phyloP scores from a whole-genome alignment of 352 stramenopile genomes.

The Pelagophyceae sp. region DNA sequence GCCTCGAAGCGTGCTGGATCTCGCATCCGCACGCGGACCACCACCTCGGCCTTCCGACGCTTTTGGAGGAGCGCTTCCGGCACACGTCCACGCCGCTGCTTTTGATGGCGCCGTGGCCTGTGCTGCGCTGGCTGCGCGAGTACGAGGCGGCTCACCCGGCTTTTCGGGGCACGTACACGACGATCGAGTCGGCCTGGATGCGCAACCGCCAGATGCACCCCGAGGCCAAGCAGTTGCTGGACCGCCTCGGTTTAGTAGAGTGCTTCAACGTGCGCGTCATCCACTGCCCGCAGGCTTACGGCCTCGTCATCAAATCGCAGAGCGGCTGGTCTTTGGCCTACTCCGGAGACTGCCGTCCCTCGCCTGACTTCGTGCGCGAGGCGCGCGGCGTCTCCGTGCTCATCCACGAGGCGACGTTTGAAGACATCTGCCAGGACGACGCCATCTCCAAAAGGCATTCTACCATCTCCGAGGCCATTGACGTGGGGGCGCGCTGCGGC shows the following conservation, averaged over 20 bases:
- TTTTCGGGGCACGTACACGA: slow-evolving; percentile 66
- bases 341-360: slow-evolving; percentile 86
- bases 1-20: slow-evolving; percentile 85
- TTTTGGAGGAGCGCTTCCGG: slow-evolving; percentile 62
- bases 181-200: slow-evolving; percentile 71
- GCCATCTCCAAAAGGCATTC: slow-evolving; percentile 85
- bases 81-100: slow-evolving; percentile 51
- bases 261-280: slow-evolving; percentile 49
- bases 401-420: slow-evolving; percentile 95
- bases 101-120: slow-evolving; percentile 75
- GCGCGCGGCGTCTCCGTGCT: slow-evolving; percentile 61
- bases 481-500: slow-evolving; percentile 63
- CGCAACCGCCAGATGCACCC: slow-evolving; percentile 29
- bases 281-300: slow-evolving; percentile 79
- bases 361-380: slow-evolving; percentile 46
- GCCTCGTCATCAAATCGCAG: slow-evolving; percentile 58
- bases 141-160: slow-evolving; percentile 67
- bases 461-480: slow-evolving; percentile 80
- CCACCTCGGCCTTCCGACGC: slow-evolving; percentile 79
- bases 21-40: slow-evolving; percentile 96
- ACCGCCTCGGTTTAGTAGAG: slow-evolving; percentile 42
- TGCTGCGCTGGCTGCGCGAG: slow-evolving; percentile 79
- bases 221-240: slow-evolving; percentile 32
- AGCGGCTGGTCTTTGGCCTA: slow-evolving; percentile 73
- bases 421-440: slow-evolving; percentile 79